These are phyloP conservation scores for Hyaloscypha bicolor DNA, from an alignment of 495 filamentous ascomycete species.

Conservation along the genomic window DNA sequence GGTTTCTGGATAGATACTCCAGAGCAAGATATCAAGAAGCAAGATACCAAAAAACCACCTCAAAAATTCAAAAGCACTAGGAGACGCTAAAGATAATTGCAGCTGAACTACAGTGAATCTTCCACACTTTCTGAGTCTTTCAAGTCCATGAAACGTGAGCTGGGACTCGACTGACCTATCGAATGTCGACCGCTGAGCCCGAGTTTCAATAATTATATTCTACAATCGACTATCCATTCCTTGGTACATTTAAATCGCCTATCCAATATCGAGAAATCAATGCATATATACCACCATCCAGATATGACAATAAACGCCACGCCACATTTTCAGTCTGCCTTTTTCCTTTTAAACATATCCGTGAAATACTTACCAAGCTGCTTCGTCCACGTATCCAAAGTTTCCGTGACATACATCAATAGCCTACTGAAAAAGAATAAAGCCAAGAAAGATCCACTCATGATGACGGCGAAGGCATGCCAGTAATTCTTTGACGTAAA, in stretches of 20 bases:
- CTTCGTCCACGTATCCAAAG: slow-evolving; percentile 41
- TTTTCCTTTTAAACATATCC: slow-evolving; percentile 21
- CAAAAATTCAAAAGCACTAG: too few relatives aligned
- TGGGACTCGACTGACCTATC: too few relatives aligned
- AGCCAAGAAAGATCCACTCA: slow-evolving; percentile 61
- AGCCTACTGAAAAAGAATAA: slow-evolving; percentile 55
- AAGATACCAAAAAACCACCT: too few relatives aligned
- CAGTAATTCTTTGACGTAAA: slow-evolving; percentile 72
- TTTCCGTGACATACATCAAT: slow-evolving; percentile 51
- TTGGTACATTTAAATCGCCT: background rate
- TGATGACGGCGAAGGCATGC: slow-evolving; percentile 69
- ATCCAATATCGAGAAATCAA: background rate
- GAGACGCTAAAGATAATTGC: too few relatives aligned
- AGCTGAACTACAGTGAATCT: too few relatives aligned
- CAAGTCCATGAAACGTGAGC: too few relatives aligned
- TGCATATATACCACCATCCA: background rate
- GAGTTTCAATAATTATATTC: too few relatives aligned
- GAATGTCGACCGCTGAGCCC: too few relatives aligned
- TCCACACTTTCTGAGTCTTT: too few relatives aligned
- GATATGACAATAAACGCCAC: background rate
- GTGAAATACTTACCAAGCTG: slow-evolving; percentile 10
- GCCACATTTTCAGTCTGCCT: background rate
- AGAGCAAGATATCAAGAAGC: too few relatives aligned
- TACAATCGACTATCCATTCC: too few relatives aligned
- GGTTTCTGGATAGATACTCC: too few relatives aligned